Evolutionary conservation across 352 stramenopile species (phyloP).

Genomic region (Globisporangium splendens): DNA sequence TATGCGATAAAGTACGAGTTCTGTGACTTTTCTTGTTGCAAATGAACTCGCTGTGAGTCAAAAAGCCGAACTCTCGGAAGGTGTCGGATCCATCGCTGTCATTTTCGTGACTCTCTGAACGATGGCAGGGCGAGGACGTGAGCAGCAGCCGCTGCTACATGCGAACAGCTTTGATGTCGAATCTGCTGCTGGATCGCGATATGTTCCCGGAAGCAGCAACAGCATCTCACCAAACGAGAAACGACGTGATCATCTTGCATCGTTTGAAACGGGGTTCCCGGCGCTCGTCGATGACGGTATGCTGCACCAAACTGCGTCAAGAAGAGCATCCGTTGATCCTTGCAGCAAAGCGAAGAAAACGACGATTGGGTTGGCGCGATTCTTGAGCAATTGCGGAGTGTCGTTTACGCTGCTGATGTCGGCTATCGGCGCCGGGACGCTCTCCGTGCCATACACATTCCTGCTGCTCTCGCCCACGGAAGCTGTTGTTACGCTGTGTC

Average conservation of each 20-base stretch:
- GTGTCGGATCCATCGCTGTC: neutral
- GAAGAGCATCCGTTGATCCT: slow-evolving; percentile 3
- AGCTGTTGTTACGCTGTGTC: slow-evolving; percentile 37
- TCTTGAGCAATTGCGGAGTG: slow-evolving; percentile 14
- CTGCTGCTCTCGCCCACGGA: slow-evolving; percentile 40
- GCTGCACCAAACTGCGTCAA: slow-evolving; percentile 11
- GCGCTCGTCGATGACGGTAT: slow-evolving; percentile 17
- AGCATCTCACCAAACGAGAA: slow-evolving; percentile 1
- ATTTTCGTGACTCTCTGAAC: neutral
- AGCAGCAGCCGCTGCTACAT: slow-evolving; percentile 9
- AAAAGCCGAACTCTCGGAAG: neutral
- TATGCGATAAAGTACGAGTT: neutral
- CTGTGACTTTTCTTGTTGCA: neutral
- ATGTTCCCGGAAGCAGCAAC: neutral
- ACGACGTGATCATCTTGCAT: slow-evolving; percentile 17
- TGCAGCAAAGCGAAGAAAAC: slow-evolving; percentile 15
- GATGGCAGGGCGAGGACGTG: neutral
- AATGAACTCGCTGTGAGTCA: neutral
- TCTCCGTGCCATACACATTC: slow-evolving; percentile 68
- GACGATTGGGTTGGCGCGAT: slow-evolving; percentile 3
- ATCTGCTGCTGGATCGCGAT: neutral
- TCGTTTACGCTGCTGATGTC: slow-evolving; percentile 54
- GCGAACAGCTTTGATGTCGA: neutral
- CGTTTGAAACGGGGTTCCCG: slow-evolving; percentile 20
- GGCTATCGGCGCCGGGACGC: slow-evolving; percentile 47